Evolutionary conservation across 2,329 filamentous ascomycete genomes (phyloP), one percentile per base, ranked within the genome.

Genomic region (Nemania sp.): DNA sequence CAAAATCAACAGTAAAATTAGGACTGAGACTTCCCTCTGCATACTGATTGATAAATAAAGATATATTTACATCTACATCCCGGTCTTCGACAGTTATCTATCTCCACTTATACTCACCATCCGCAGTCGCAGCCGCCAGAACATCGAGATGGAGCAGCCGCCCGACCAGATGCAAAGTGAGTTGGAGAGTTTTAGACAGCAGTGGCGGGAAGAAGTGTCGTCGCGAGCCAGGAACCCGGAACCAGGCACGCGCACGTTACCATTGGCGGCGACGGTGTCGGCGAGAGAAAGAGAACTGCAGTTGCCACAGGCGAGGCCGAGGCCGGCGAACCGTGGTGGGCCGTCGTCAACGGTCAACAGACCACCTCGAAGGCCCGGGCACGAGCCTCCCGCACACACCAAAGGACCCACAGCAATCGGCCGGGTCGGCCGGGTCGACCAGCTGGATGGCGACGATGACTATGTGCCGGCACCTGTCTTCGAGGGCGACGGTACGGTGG

Each of bases 171-270:
- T 80, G 42, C 80, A 83, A 68, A 80, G 86, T 45, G 91, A 96
- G 71, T 82, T 97, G 56, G 90, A 96, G 72, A 86, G 82, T 40
- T 97, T 97, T 74, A 86, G 93, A 61, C 82, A 84, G 66, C 81
- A 91, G 78, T 97, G 92, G 92, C 84, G 84, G 54, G 87, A 90
- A 63, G 92, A 97, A 69, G 88, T 96, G 17, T 66, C 68, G 36
- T 66, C 67, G 6, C 68, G 77, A 43, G 71, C 73, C 2, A 77
- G 68, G 56, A 66, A 71, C 48, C 24, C 67, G 14, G 44, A 44
- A 39, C 3, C 42, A n/a, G 3, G 33, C 2, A 2, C 9, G 15
- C 12, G n/a, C n/a, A n/a, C 42, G 6, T 7, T 28, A 12, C 6
- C 34, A 30, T 28, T 28, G 24, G 5, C 42, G 15, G 1, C 49